Percentiles rank a stretch among this genome's conserved stretches.
These are phyloP conservation scores for Pigoraptor vietnamica DNA, from an alignment of 78 protist species.

Conservation along the genomic window DNA sequence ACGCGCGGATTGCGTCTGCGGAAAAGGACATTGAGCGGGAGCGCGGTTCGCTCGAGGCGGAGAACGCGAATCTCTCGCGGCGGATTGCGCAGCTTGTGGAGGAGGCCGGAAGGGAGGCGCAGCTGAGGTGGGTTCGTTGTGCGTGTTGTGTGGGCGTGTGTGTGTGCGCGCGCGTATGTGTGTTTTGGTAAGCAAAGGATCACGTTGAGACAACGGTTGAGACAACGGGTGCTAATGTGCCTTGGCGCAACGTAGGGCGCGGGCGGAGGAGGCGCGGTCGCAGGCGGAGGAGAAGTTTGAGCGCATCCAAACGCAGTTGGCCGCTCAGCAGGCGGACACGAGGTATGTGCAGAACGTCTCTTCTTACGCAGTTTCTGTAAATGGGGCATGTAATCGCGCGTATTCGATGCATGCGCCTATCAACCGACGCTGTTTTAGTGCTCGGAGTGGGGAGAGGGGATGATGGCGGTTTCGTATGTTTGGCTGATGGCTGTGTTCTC, in stretches of 20 bases:
- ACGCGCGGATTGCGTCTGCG: background rate
- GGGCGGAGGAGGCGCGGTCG: background rate
- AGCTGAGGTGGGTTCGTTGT: background rate
- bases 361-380: background rate
- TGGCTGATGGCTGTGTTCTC: no score
- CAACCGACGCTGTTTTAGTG: no score
- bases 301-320: background rate
- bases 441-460: no score
- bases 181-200: no score
- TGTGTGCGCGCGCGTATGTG: background rate
- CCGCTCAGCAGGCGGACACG: background rate
- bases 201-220: no score
- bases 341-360: background rate
- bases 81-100: background rate
- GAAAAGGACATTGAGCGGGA: background rate
- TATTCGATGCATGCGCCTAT: no score
- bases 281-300: background rate
- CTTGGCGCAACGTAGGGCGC: background rate
- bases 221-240: no score
- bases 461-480: no score
- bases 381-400: no score
- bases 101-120: background rate
- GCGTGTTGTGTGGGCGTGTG: background rate
- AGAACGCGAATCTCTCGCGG: background rate
- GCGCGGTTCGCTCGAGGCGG: background rate